Percentiles rank a stretch among this genome's conserved stretches.
Evolutionary conservation across 2,329 filamentous ascomycete species (phyloP).

Genomic region (Pyrenophora teres): DNA sequence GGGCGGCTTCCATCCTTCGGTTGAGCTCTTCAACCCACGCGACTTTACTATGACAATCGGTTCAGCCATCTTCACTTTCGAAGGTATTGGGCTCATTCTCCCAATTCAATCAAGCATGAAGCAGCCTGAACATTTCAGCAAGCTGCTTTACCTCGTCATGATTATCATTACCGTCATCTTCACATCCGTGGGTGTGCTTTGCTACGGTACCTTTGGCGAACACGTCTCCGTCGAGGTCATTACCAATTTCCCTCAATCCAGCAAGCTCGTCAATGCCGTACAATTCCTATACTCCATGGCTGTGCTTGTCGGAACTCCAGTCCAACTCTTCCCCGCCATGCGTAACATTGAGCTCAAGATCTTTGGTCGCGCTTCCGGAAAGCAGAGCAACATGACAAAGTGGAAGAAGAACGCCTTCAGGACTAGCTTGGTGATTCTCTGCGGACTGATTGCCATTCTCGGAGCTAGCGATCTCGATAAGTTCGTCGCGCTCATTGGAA

Average conservation of each 20-base stretch:
- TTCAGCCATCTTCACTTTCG: conserved; percentile 77
- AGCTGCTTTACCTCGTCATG: conserved; percentile 71
- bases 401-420: conserved; percentile 78
- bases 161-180: conserved; percentile 73
- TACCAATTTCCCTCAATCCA: conserved; percentile 73
- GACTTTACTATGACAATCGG: conserved; percentile 73
- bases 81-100: conserved; percentile 76
- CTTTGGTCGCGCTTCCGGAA: conserved; percentile 70
- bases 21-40: conserved; percentile 71
- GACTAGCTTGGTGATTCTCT: conserved; percentile 60
- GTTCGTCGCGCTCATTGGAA: conserved; percentile 75
- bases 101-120: conserved; percentile 79
- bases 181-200: conserved; percentile 72
- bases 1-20: conserved; percentile 63
- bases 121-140: conserved; percentile 68
- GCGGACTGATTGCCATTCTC: conserved; percentile 64
- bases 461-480: conserved; percentile 73
- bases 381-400: conserved; percentile 67
- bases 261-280: conserved; percentile 73
- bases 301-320: conserved; percentile 73
- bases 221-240: conserved; percentile 74
- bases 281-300: conserved; percentile 76
- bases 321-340: conserved; percentile 75
- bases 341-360: conserved; percentile 71
- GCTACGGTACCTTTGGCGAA: conserved; percentile 74